Base-by-base conservation (phyloP, 805 yeast species). In the Kodamaea fukazawae region DNA sequence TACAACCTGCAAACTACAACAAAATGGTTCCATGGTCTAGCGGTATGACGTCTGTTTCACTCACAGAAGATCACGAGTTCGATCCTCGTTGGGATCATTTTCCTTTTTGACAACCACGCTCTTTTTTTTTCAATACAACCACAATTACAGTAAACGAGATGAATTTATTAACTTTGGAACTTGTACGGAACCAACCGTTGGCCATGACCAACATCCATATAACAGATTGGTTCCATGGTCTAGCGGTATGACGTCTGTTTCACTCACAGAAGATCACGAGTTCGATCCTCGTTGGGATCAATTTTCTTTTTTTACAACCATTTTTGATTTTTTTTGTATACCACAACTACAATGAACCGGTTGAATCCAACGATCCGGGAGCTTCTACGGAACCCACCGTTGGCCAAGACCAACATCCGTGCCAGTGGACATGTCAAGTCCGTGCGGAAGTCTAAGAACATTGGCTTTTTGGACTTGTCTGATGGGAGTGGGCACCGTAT, bases 391-490 rank as follows among this genome's bases (percentile, higher is more conserved):
- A 31, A 49, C 10, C 72, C 76, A 1, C 76, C 76, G 2, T 16
- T 40, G 3, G 32, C 58, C 0, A 55, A 70, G n/a, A 42, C 73
- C 0, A 37, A 45, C 1, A 61, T 79, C 5, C 60, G 68, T 2
- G 70, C 86, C 4, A 66, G 71, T 18, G 99, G 98, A 13, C 71
- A 63, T 42, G 75, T 93, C 15, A 78, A 78, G 40, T 74, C 89
- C 0, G 76, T 87, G 2, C 73, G 96, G 36, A 60, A 72, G 7
- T 75, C 88, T 55, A 89, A 89, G 55, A 83, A 81, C 39, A 71
- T 86, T 3, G 84, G 88, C 0, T 93, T 93, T 59, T 65, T 89
- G 3, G 96, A 88, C 52, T 48, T 93, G 8, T 63, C 75, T 2
- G 98, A 93, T 57, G 98, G 98, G 1, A 73, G 93, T 0, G 65